Evolutionary conservation across 768 basidiomycete species (phyloP).

Genomic region (Termitomyces heimii): DNA sequence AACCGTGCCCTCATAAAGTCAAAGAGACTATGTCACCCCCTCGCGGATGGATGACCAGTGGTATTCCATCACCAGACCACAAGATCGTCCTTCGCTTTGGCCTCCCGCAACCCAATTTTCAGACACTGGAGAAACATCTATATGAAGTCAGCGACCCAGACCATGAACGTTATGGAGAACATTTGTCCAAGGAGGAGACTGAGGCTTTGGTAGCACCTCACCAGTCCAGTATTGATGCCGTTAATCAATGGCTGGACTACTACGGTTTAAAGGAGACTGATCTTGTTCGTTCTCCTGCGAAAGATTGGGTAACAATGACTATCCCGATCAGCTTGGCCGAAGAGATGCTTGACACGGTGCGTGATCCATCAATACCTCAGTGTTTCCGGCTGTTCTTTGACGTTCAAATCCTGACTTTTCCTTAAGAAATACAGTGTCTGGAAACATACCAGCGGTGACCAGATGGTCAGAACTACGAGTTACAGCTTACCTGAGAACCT

Average conservation of each 20-base stretch:
- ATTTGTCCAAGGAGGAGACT: conserved; percentile 61
- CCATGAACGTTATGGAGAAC: conserved; percentile 47
- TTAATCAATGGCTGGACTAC: conserved; percentile 56
- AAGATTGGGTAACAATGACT: conserved; percentile 62
- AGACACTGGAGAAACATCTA: conserved; percentile 42
- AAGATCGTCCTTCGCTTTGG: conserved; percentile 53
- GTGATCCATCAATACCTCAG: conserved; percentile 12
- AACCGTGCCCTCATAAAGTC: conserved; percentile 10
- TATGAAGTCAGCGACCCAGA: conserved; percentile 54
- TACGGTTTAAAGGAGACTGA: conserved; percentile 47
- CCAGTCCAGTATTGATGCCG: conserved; percentile 41
- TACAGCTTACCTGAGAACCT: conserved; percentile 62
- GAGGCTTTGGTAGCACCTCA: conserved; percentile 57
- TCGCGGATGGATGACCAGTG: conserved; percentile 38
- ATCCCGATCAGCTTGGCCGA: conserved; percentile 58
- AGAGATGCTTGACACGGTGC: conserved; percentile 62
- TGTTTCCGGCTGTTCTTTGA: not conserved
- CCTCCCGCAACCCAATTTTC: conserved; percentile 47
- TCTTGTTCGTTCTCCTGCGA: conserved; percentile 51
- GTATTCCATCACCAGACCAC: conserved; percentile 37
- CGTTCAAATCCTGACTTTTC: not conserved
- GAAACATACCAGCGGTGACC: conserved; percentile 48
- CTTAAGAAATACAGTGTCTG: conserved; percentile 62
- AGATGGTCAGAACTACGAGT: conserved; percentile 54
- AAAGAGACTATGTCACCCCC: conserved; percentile 27